Evolutionary conservation across 2,329 filamentous ascomycete genomes (phyloP), one percentile per base, ranked within the genome.

Genomic region (Hypocreales sp.): DNA sequence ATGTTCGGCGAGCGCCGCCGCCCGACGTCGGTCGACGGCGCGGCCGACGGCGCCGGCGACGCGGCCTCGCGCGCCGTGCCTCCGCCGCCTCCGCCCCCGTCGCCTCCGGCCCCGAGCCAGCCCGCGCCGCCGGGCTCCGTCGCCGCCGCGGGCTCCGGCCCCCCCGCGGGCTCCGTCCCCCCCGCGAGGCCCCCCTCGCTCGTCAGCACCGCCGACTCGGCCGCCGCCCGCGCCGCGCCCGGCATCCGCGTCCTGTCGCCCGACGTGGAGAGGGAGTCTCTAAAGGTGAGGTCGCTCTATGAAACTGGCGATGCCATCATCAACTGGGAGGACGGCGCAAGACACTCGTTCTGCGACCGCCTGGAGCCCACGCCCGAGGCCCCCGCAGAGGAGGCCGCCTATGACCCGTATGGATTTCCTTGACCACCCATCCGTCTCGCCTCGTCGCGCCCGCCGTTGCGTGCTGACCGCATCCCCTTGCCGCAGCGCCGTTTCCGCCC

Each of bases 281-380:
- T 67, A 65, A 71, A 72, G 61, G 67, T 72, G 62, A 70, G 67
- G 61, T 72, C 66, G 53, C 67, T 72, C 54, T 72, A 72, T 60
- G 60, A 64, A 56, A 58, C 58, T 44, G 60, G 59, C 53, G 64
- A 66, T 46, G 51, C 48, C 50, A 49, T 62, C 50, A 49, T 62
- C 50, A 53, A 51, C 37, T 65, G 60, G 59, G 61, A 67, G 48
- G 60, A 66, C 44, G 61, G 63, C 35, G 56, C 49, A 34, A 50
- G 56, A 38, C 55, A 46, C 45, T 59, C 54, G 45, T 60, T 58
- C 39, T 55, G 52, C 47, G 63, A 60, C 42, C 58, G 53, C 34
- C 50, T 60, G 35, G 58, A 59, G 44, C 56, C 64, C 38, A 58
- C 57, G 43, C 54, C 49, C 42, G 62, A 67, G 50, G 55, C 55